These are phyloP conservation scores for Tuber melanosporum DNA, from an alignment of 495 filamentous ascomycete genomes.

Conservation along the genomic window DNA sequence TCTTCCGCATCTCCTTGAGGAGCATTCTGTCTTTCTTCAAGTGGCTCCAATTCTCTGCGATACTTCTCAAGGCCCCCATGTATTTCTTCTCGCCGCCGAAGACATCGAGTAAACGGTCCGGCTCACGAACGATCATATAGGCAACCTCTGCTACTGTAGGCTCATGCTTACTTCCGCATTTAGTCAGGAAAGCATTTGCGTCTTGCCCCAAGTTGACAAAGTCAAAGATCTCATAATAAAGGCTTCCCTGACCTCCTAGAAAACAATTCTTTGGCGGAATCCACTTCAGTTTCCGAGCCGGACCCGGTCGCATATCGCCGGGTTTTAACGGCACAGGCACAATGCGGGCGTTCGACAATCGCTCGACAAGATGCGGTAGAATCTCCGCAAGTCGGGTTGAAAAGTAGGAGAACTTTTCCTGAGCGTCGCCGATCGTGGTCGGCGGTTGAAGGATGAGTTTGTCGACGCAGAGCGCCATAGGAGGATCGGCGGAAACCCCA, in stretches of 20 bases:
- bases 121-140: conserved; percentile 66
- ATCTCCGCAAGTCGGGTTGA: conserved; percentile 68
- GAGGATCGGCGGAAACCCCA: conserved; percentile 72
- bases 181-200: conserved; percentile 80
- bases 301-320: conserved; percentile 40
- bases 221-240: conserved; percentile 85
- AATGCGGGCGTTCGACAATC: conserved; percentile 57
- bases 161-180: conserved; percentile 81
- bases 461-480: conserved; percentile 65
- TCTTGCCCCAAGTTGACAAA: conserved; percentile 88
- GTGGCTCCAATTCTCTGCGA: conserved; percentile 61
- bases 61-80: conserved; percentile 64
- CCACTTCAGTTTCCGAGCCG: conserved; percentile 43
- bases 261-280: conserved; percentile 66
- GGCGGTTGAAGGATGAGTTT: conserved; percentile 65
- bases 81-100: conserved; percentile 80
- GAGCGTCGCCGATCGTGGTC: conserved; percentile 55
- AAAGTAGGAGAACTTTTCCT: conserved; percentile 72
- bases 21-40: conserved; percentile 75
- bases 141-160: conserved; percentile 82
- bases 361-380: conserved; percentile 52
- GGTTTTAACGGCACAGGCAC: conserved; percentile 55
- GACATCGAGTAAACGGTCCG: conserved; percentile 66
- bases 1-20: conserved; percentile 64
- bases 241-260: conserved; percentile 63